Evolutionary conservation across 176 grass and related monocot genomes (phyloP).

Genomic region (Typha latifolia): DNA sequence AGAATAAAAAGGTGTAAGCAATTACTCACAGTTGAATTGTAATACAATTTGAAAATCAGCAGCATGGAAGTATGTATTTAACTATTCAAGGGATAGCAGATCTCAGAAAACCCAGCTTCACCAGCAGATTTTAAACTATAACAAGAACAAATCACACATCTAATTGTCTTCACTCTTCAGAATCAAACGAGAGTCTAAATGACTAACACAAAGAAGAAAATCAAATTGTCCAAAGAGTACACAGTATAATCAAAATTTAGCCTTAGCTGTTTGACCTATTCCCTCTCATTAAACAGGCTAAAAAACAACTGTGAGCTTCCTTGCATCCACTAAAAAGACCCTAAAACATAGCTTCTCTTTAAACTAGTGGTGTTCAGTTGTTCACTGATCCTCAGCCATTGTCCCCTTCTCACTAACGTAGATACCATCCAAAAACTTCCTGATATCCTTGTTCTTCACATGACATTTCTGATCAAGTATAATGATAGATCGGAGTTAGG

Average conservation of each 20-base stretch:
- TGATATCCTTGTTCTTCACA: constrained; percentile 87
- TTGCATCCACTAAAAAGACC: background rate
- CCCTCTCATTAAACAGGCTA: background rate
- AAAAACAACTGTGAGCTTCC: background rate
- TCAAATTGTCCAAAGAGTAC: background rate
- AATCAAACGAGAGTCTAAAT: background rate
- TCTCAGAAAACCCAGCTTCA: background rate
- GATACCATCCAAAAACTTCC: constrained; percentile 81
- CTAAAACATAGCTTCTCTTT: background rate
- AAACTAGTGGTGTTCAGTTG: background rate
- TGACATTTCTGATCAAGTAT: constrained; percentile 55
- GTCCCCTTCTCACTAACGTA: constrained; percentile 66
- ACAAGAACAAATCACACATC: background rate
- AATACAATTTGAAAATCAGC: too few species aligned
- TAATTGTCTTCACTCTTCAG: background rate
- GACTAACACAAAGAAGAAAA: background rate
- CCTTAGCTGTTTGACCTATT: background rate
- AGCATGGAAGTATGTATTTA: background rate
- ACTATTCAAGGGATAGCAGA: background rate
- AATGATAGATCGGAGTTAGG: background rate
- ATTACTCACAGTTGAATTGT: too few species aligned
- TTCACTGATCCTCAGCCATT: constrained; percentile 43
- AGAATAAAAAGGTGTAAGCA: too few species aligned
- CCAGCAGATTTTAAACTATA: background rate
- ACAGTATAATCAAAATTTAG: background rate